A percentile compares a stretch with the other conserved stretches of the same genome.
These are phyloP conservation scores for Spatholobus suberectus DNA, from an alignment of 306 rosid species.

Conservation along the genomic window DNA sequence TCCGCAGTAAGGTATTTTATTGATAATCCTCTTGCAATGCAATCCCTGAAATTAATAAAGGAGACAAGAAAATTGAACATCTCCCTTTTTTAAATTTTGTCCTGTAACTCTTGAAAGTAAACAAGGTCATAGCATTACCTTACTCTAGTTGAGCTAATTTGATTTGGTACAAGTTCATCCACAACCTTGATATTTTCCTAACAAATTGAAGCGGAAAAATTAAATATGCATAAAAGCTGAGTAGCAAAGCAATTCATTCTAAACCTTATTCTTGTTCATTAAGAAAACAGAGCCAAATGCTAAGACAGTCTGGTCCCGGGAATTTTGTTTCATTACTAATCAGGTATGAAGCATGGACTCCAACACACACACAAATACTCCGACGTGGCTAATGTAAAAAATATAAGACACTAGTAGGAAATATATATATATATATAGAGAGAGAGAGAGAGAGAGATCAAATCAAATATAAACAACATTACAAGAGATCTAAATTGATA, in stretches of 20 bases:
- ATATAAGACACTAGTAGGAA: too few relatives aligned
- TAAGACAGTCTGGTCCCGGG: not conserved
- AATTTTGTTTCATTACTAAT: not conserved
- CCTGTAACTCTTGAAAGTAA: slow-evolving; percentile 9
- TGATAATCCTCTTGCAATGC: slow-evolving; percentile 85
- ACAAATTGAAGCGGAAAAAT: slow-evolving; percentile 25
- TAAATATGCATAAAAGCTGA: slow-evolving; percentile 17
- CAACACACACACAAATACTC: too few relatives aligned
- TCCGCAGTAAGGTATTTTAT: slow-evolving; percentile 80
- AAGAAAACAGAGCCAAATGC: slow-evolving; percentile 4
- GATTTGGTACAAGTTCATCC: slow-evolving; percentile 83
- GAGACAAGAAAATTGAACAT: not conserved
- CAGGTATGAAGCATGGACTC: too few relatives aligned
- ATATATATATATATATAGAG: too few relatives aligned
- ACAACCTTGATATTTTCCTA: slow-evolving; percentile 76
- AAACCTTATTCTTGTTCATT: slow-evolving; percentile 19
- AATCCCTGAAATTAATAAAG: slow-evolving; percentile 62
- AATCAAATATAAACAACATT: too few relatives aligned
- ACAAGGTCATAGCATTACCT: slow-evolving; percentile 53
- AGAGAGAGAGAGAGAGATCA: too few relatives aligned
- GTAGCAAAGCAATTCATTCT: slow-evolving; percentile 23
- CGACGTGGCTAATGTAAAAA: too few relatives aligned
- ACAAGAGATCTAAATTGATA: too few relatives aligned
- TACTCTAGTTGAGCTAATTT: slow-evolving; percentile 83
- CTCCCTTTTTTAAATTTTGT: not conserved